A percentile compares a stretch with the other conserved stretches of the same genome.
phyloP scores from a whole-genome alignment of 495 filamentous ascomycete species.

The Mycothermus thermophilus region DNA sequence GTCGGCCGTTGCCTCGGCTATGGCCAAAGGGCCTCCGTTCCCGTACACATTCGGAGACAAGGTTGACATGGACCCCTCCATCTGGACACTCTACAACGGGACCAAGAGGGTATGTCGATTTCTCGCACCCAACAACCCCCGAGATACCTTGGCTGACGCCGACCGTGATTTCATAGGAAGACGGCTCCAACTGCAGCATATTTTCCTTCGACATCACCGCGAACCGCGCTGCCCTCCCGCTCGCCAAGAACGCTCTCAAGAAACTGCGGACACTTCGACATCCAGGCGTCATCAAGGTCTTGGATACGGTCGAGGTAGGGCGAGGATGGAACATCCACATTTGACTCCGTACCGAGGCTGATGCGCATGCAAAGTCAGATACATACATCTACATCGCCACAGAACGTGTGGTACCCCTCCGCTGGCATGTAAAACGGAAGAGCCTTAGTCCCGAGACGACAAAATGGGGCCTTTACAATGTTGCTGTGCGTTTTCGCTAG shows the following conservation, averaged over 20 bases:
- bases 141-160: too few relatives aligned
- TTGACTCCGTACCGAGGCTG: too few relatives aligned
- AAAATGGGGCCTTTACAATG: constrained; percentile 84
- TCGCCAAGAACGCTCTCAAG: constrained; percentile 84
- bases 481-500: constrained; percentile 57
- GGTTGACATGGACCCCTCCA: constrained; percentile 74
- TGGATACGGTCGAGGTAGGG: constrained; percentile 84
- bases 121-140: neutral
- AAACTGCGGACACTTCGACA: constrained; percentile 86
- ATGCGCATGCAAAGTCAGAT: constrained; percentile 52
- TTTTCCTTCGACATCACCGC: constrained; percentile 81
- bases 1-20: constrained; percentile 90
- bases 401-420: constrained; percentile 69
- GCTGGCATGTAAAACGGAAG: constrained; percentile 75
- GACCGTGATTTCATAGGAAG: constrained; percentile 56
- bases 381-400: constrained; percentile 89
- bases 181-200: constrained; percentile 84
- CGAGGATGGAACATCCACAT: neutral
- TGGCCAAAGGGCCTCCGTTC: constrained; percentile 84
- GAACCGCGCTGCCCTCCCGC: constrained; percentile 64
- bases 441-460: constrained; percentile 74
- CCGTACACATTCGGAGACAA: constrained; percentile 84
- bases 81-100: constrained; percentile 88
- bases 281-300: constrained; percentile 81
- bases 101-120: constrained; percentile 58